These are phyloP conservation scores for Dentipellis fragilis DNA, from an alignment of 768 basidiomycete species.

Conservation along the genomic window DNA sequence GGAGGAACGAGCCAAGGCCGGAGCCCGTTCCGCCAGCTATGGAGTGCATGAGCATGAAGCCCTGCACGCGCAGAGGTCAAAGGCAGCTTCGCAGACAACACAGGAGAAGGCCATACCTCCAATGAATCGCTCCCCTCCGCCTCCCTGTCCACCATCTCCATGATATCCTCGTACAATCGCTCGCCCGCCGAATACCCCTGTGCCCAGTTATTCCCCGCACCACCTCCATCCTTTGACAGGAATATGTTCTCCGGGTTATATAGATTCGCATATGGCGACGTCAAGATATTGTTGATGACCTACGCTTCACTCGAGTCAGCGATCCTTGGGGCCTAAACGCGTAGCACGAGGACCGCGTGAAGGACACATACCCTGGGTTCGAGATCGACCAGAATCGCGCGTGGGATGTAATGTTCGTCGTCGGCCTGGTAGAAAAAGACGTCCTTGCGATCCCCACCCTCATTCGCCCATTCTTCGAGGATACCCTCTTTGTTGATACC, in stretches of 20 bases:
- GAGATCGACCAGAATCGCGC: constrained; percentile 91
- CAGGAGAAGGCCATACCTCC: constrained; percentile 47
- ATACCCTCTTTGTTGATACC: constrained; percentile 94
- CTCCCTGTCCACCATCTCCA: constrained; percentile 98
- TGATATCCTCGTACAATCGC: constrained; percentile 86
- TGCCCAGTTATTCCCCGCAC: constrained; percentile 99
- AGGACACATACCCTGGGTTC: constrained; percentile 75
- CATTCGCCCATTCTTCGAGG: constrained; percentile 94
- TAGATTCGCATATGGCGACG: constrained; percentile 78
- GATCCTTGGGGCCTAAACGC: neutral
- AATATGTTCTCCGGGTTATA: constrained; percentile 99
- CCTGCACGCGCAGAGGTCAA: constrained; percentile 37
- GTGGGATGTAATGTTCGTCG: constrained; percentile 97
- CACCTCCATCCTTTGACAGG: constrained; percentile 93
- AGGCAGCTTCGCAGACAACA: neutral
- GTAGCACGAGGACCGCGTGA: neutral
- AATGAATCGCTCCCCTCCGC: constrained; percentile 96
- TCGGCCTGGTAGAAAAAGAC: constrained; percentile 99
- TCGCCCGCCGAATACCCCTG: constrained; percentile 90
- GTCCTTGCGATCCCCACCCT: constrained; percentile 94
- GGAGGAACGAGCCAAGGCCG: constrained; percentile 93
- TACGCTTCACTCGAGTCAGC: constrained; percentile 21
- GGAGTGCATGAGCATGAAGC: constrained; percentile 97
- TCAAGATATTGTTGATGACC: constrained; percentile 94
- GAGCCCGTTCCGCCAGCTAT: constrained; percentile 99